Conservation (phyloP, 371 early-diverging fungal species). For the Quaeritorhiza haematococci region DNA sequence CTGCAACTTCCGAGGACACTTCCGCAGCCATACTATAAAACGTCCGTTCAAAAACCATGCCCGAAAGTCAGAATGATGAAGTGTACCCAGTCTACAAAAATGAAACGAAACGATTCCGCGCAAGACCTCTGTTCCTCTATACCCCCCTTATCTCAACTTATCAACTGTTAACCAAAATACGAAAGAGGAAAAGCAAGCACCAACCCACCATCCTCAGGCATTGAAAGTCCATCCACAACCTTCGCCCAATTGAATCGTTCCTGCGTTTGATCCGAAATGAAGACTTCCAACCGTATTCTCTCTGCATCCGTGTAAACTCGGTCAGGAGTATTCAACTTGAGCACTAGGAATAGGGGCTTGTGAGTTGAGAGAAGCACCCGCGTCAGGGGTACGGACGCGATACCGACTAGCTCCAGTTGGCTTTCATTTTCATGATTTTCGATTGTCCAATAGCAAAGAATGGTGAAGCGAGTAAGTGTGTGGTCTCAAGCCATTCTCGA, state of each 20-base stretch:
- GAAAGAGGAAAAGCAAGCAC: too few relatives aligned
- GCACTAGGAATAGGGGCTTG: slow-evolving; percentile 24
- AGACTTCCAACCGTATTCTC: slow-evolving; percentile 24
- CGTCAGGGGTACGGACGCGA: slow-evolving; percentile 23
- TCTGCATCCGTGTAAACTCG: background rate
- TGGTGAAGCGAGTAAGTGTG: too few relatives aligned
- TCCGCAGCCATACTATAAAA: too few relatives aligned
- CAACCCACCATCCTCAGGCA: slow-evolving; percentile 35
- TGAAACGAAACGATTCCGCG: too few relatives aligned
- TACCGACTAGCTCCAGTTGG: slow-evolving; percentile 24
- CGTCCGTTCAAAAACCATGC: too few relatives aligned
- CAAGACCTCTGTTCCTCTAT: too few relatives aligned
- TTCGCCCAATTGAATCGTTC: slow-evolving; percentile 40
- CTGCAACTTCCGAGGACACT: too few relatives aligned
- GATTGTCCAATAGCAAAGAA: background rate
- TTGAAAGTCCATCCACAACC: slow-evolving; percentile 24
- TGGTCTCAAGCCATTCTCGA: too few relatives aligned
- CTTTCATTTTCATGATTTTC: slow-evolving; percentile 1
- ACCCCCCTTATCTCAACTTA: too few relatives aligned
- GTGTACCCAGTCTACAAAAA: too few relatives aligned
- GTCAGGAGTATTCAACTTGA: slow-evolving; percentile 17
- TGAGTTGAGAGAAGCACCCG: slow-evolving; percentile 26
- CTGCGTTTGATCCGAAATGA: slow-evolving; percentile 28
- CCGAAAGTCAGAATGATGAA: too few relatives aligned
- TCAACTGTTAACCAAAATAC: too few relatives aligned